Conservation (phyloP, 2,329 filamentous ascomycete species). For the Ceratocystiopsis brevicomis region DNA sequence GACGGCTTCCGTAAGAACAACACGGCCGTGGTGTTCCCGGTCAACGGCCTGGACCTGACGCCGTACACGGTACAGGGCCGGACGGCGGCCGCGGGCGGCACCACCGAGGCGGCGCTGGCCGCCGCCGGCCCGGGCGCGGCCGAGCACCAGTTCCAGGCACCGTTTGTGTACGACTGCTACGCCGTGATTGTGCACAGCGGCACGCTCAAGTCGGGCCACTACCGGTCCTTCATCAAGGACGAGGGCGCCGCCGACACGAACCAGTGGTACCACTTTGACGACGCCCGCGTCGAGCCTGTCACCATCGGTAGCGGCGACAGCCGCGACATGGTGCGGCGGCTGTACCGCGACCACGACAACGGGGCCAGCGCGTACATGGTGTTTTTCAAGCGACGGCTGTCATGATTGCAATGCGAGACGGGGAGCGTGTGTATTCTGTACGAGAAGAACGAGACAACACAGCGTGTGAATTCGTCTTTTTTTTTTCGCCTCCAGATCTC, state of each 20-base stretch:
- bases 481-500: too few relatives aligned
- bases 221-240: constrained; percentile 51
- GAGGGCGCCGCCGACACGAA: constrained; percentile 16
- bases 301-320: constrained; percentile 10
- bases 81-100: constrained; percentile 1
- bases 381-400: constrained; percentile 9
- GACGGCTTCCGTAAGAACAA: constrained; percentile 40
- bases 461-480: too few relatives aligned
- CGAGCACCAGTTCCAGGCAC: constrained; percentile 20
- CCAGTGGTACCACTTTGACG: constrained; percentile 32
- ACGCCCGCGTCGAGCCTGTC: constrained; percentile 14
- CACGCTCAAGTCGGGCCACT: constrained; percentile 56
- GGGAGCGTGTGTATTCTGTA: not conserved
- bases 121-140: too few relatives aligned
- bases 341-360: constrained; percentile 8
- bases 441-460: too few relatives aligned
- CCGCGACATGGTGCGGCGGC: constrained; percentile 8
- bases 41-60: constrained; percentile 44
- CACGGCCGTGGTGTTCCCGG: constrained; percentile 56
- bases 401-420: not conserved
- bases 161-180: constrained; percentile 69
- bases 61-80: constrained; percentile 18
- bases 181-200: constrained; percentile 66
- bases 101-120: constrained; percentile 17
- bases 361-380: constrained; percentile 10